Percentiles rank a stretch among this genome's conserved stretches.
Evolutionary conservation across 257 asterid species (phyloP).

Genomic region (Penstemon davidsonii): DNA sequence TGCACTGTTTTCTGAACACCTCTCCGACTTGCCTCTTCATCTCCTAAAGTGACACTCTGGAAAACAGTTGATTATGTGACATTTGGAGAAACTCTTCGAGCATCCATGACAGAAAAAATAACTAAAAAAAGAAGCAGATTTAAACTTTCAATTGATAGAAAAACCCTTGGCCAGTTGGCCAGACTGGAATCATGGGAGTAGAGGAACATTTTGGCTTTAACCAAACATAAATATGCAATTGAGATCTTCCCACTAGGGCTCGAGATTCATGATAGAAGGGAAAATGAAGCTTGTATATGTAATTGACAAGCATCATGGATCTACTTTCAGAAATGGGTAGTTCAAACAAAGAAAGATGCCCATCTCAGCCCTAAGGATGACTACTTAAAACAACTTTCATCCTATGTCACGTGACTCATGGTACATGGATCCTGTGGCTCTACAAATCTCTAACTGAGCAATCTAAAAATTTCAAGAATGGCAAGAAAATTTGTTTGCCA

Average conservation of each 20-base stretch:
- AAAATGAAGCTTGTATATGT: constrained; percentile 14
- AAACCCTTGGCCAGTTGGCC: background rate
- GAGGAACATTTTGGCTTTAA: background rate
- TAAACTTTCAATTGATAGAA: constrained; percentile 23
- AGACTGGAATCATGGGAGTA: constrained; percentile 9
- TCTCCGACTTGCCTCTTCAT: constrained; percentile 97
- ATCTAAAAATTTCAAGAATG: background rate
- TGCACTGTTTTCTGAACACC: constrained; percentile 88
- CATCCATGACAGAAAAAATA: constrained; percentile 15
- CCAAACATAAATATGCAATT: constrained; percentile 2
- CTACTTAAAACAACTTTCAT: background rate
- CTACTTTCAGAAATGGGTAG: constrained; percentile 21
- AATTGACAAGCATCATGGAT: constrained; percentile 11
- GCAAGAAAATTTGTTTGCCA: background rate
- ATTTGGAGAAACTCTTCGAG: background rate
- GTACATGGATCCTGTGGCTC: constrained; percentile 1
- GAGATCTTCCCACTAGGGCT: background rate
- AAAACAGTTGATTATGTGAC: constrained; percentile 33
- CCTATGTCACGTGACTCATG: background rate
- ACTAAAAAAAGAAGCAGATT: constrained; percentile 3
- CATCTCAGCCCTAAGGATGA: background rate
- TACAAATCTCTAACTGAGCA: constrained; percentile 5
- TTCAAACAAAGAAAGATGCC: background rate
- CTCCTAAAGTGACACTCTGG: constrained; percentile 96
- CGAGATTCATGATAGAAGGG: background rate